Conservation (phyloP, 1,284 basidiomycete species). For the Acaromyces ingoldii region DNA sequence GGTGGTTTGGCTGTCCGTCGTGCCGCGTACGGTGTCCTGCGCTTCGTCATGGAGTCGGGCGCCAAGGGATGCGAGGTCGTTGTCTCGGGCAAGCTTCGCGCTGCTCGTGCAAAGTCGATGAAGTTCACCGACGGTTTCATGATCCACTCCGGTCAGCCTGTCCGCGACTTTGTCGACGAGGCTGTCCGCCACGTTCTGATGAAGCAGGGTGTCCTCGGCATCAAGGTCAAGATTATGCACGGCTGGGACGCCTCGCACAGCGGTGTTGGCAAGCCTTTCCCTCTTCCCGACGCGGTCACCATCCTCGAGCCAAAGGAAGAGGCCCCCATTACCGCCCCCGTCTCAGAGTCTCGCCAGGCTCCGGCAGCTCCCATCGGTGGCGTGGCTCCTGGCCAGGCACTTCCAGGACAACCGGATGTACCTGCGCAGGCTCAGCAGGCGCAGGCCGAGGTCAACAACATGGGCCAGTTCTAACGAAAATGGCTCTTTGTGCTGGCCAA, state of each 20-base stretch:
- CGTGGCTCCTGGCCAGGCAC: neutral
- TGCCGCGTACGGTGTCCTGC: conserved; percentile 99
- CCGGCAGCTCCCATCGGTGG: conserved; percentile 16
- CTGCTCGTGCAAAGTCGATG: conserved; percentile 99
- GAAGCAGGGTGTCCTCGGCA: conserved; percentile 98
- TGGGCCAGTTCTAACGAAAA: no score
- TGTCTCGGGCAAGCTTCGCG: conserved; percentile 98
- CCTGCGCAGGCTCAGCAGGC: neutral
- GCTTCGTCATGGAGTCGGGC: conserved; percentile 99
- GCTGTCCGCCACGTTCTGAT: conserved; percentile 98
- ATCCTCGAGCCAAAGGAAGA: conserved; percentile 75
- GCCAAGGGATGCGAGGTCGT: conserved; percentile 99
- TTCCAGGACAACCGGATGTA: conserved; percentile 5
- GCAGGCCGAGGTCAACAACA: neutral
- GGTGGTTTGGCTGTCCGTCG: conserved; percentile 98
- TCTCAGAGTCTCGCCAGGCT: conserved; percentile 48
- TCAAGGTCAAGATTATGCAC: conserved; percentile 99
- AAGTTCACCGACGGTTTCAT: conserved; percentile 99
- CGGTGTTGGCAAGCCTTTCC: conserved; percentile 76
- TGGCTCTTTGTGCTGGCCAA: no score
- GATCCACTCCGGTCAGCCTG: conserved; percentile 99
- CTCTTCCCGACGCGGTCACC: conserved; percentile 90
- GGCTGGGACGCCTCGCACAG: conserved; percentile 78
- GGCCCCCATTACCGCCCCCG: conserved; percentile 53
- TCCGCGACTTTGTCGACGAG: conserved; percentile 91